Evolutionary conservation across 2,329 filamentous ascomycete species (phyloP), one percentile per base, ranked within the genome.

Genomic region (Sporothrix dimorphospora): DNA sequence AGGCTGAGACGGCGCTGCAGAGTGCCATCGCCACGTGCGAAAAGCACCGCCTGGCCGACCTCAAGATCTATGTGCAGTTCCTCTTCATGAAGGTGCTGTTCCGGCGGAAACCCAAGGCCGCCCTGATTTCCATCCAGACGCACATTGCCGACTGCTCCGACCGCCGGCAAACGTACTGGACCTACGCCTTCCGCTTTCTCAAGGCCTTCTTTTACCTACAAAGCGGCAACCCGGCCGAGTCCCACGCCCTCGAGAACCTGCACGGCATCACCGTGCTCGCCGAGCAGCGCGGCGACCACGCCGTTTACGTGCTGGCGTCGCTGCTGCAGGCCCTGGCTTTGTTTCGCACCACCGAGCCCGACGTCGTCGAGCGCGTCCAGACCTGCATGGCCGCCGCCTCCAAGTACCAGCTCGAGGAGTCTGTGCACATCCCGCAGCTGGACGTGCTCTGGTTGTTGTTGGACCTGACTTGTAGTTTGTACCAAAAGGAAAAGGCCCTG

Each of bases 11-110:
- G 14, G 85, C 90, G 3, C 80, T 95, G 72, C 90, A 87, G 53
- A 93, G 92, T 80, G 91, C 91, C 7, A 90, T 92, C 71, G 86
- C 88, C 1, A 82, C 92, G 1, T 92, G 90, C 76, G 90, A 91
- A 73, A 89, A 90, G 82, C 87, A 88, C 73, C 85, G 86, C 63
- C 85, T 89, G 73, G 77, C 82, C 34, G 92, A 94, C 76, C 80
- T 94, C 51, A 94, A 93, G 79, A 94, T 94, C 80, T 89, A 89
- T 74, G 93, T 94, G 86, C 88, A 93, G 75, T 92, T 93, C 78
- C 82, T 94, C 19, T 87, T 92, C 72, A 86, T 90, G 66, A 90
- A 92, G 75, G 86, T 92, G 1, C 83, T 93, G 72, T 92, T 91
- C 75, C 90, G 91, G 76, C 87, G 89, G 55, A 93, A 89, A 75